phyloP scores from a whole-genome alignment of 345 rosid genomes.

The Camelina neglecta region DNA sequence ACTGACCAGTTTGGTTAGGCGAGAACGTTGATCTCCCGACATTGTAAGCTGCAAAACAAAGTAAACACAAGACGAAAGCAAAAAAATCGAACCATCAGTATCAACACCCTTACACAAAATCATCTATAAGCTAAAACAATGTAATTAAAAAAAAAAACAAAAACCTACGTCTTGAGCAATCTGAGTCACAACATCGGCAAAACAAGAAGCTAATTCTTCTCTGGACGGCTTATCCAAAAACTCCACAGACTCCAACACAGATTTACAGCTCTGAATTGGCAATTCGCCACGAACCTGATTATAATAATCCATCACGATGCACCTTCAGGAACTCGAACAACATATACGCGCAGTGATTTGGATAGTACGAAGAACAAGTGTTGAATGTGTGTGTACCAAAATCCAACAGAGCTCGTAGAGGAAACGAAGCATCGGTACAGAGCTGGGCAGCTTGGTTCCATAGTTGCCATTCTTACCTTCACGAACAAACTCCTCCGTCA shows the following conservation, averaged over 20 bases:
- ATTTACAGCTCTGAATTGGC: slow-evolving; percentile 82
- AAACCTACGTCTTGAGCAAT: slow-evolving; percentile 88
- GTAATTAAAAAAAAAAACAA: background rate
- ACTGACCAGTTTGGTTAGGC: slow-evolving; percentile 90
- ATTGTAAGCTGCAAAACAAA: slow-evolving; percentile 72
- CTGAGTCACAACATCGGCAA: slow-evolving; percentile 86
- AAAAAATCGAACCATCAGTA: slow-evolving; percentile 18
- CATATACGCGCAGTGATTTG: slow-evolving; percentile 9
- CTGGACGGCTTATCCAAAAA: slow-evolving; percentile 58
- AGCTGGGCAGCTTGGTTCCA: slow-evolving; percentile 54
- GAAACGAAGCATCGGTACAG: slow-evolving; percentile 85
- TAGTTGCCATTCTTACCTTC: slow-evolving; percentile 81
- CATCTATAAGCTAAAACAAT: background rate
- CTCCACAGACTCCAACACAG: slow-evolving; percentile 67
- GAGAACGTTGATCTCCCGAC: slow-evolving; percentile 81
- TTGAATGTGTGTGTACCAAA: slow-evolving; percentile 55
- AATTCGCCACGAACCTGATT: slow-evolving; percentile 88
- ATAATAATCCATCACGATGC: slow-evolving; percentile 31
- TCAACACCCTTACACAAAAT: background rate
- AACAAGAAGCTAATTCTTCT: slow-evolving; percentile 66
- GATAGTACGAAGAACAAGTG: slow-evolving; percentile 18
- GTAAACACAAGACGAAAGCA: slow-evolving; percentile 11
- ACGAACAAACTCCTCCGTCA: slow-evolving; percentile 74
- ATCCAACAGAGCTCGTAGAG: slow-evolving; percentile 89
- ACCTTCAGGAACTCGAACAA: slow-evolving; percentile 38